A percentile compares a stretch with the other conserved stretches of the same genome.
Evolutionary conservation across 2,329 filamentous ascomycete genomes (phyloP).

Genomic region (Claviceps arundinis): DNA sequence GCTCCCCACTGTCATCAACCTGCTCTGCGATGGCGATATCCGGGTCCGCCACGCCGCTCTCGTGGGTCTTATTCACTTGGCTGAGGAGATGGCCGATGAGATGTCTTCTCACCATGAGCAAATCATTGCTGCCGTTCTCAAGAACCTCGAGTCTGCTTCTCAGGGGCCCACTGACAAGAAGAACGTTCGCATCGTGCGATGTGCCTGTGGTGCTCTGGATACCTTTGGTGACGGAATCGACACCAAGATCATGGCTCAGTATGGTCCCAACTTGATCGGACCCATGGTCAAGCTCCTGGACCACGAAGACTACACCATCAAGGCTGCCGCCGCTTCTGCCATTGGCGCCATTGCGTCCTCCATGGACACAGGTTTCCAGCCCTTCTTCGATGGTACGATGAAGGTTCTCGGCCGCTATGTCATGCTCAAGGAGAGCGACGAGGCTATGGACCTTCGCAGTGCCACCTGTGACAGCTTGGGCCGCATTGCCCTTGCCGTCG

Average conservation of each 20-base stretch:
- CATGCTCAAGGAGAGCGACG: conserved; percentile 74
- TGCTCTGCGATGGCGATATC: conserved; percentile 73
- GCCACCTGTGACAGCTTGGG: conserved; percentile 88
- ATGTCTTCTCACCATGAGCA: conserved; percentile 73
- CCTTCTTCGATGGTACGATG: conserved; percentile 91
- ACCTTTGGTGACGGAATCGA: conserved; percentile 85
- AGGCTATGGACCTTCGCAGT: conserved; percentile 79
- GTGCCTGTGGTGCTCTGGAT: conserved; percentile 81
- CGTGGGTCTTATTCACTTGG: conserved; percentile 76
- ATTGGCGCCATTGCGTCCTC: conserved; percentile 83
- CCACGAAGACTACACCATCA: conserved; percentile 78
- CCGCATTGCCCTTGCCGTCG: conserved; percentile 81
- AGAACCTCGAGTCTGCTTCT: conserved; percentile 75
- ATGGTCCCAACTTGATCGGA: conserved; percentile 70
- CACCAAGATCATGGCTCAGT: conserved; percentile 58
- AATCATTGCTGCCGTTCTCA: conserved; percentile 71
- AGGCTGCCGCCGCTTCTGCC: conserved; percentile 77
- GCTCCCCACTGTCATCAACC: conserved; percentile 68
- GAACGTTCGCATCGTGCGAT: conserved; percentile 75
- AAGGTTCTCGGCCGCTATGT: conserved; percentile 74
- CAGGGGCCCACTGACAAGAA: conserved; percentile 57
- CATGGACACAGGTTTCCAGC: conserved; percentile 68
- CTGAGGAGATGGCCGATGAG: conserved; percentile 87
- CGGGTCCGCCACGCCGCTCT: conserved; percentile 79
- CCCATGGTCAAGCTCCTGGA: conserved; percentile 73